Evolutionary conservation across 2,329 filamentous ascomycete genomes (phyloP).

Genomic region (Pezicula rhizophila): DNA sequence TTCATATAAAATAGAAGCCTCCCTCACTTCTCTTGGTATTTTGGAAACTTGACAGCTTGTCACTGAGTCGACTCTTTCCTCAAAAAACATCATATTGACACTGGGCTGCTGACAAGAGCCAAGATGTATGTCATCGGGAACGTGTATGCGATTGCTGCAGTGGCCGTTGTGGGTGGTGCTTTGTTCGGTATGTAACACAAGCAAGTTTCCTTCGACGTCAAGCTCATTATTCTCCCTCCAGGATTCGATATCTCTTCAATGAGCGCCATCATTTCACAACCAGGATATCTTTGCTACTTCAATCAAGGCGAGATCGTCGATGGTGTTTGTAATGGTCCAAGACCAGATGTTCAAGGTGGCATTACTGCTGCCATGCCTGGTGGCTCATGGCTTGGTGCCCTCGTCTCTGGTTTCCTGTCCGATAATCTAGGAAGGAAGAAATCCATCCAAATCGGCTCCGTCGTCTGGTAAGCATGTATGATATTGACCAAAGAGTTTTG

Average conservation of each 20-base stretch:
- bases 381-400: slow-evolving; percentile 61
- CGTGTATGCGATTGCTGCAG: slow-evolving; percentile 26
- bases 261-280: slow-evolving; percentile 48
- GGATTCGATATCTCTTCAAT: slow-evolving; percentile 52
- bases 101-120: neutral
- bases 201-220: no score
- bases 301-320: slow-evolving; percentile 32
- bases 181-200: slow-evolving; percentile 17
- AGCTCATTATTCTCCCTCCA: neutral
- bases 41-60: neutral
- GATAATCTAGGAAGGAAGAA: slow-evolving; percentile 47
- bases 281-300: slow-evolving; percentile 47
- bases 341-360: slow-evolving; percentile 46
- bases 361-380: slow-evolving; percentile 68
- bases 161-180: slow-evolving; percentile 26
- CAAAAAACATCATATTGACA: neutral
- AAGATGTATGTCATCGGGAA: slow-evolving; percentile 12
- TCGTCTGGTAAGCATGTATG: slow-evolving; percentile 33
- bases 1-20: neutral
- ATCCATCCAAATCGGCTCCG: slow-evolving; percentile 40
- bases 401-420: slow-evolving; percentile 52
- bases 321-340: slow-evolving; percentile 45
- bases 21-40: neutral
- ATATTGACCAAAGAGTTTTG: slow-evolving; percentile 4
- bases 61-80: neutral